A percentile compares a stretch with the other conserved stretches of the same genome.
Evolutionary conservation across 768 basidiomycete species (phyloP).

Genomic region (Solioccasus polychromus): DNA sequence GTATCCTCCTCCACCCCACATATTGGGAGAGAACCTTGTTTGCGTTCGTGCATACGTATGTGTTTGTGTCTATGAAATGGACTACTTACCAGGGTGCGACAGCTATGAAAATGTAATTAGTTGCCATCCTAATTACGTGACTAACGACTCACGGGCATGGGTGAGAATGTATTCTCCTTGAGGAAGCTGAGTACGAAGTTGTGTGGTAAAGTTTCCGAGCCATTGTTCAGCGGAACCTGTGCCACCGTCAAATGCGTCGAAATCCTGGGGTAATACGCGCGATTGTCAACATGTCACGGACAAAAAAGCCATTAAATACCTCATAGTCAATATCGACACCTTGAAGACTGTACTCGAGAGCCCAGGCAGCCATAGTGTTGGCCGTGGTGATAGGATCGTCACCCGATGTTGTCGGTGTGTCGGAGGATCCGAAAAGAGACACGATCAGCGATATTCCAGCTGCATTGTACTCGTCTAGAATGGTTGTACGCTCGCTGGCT

Average conservation of each 20-base stretch:
- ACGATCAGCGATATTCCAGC: conserved; percentile 59
- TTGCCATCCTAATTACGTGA: neutral
- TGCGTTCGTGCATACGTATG: neutral
- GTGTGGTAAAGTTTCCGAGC: conserved; percentile 32
- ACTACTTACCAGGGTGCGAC: conserved; percentile 23
- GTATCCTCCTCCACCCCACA: conserved; percentile 35
- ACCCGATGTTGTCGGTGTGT: conserved; percentile 40
- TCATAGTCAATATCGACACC: conserved; percentile 59
- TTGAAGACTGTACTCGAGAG: conserved; percentile 45
- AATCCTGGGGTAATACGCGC: conserved; percentile 31
- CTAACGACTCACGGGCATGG: conserved; percentile 32
- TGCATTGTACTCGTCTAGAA: conserved; percentile 46
- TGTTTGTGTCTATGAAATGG: no score
- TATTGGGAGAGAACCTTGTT: conserved; percentile 19
- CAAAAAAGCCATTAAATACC: conserved; percentile 12
- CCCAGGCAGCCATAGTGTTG: conserved; percentile 45
- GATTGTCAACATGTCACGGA: neutral
- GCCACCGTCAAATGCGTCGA: conserved; percentile 30
- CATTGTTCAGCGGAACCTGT: conserved; percentile 39
- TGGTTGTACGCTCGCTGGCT: conserved; percentile 34
- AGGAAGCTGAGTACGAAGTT: conserved; percentile 33
- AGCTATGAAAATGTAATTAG: conserved; percentile 10
- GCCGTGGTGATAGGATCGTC: conserved; percentile 39
- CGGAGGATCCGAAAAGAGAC: conserved; percentile 47
- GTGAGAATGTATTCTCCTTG: conserved; percentile 32